Percentiles rank a stretch among this genome's conserved stretches.
These are phyloP conservation scores for Serendipita vermifera DNA, from an alignment of 768 basidiomycete species.

Conservation along the genomic window DNA sequence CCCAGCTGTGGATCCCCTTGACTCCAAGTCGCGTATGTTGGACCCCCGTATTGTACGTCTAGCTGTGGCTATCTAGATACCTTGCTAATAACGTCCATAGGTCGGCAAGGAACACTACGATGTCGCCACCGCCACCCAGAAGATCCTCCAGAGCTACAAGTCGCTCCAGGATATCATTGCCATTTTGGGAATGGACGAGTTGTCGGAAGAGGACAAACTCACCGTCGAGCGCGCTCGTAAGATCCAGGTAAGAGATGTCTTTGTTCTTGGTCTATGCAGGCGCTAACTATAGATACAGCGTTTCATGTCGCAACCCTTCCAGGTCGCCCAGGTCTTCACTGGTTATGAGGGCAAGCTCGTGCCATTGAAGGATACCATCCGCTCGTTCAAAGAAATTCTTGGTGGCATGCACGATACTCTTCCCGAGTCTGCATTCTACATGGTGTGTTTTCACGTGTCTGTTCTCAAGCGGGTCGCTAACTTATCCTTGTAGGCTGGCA, in stretches of 20 bases:
- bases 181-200: slow-evolving; percentile 99
- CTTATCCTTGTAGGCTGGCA: slow-evolving; percentile 44
- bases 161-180: slow-evolving; percentile 99
- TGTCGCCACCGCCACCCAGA: slow-evolving; percentile 91
- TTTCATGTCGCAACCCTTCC: slow-evolving; percentile 99
- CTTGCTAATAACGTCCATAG: slow-evolving; percentile 28
- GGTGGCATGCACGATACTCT: slow-evolving; percentile 75
- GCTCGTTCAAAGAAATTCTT: slow-evolving; percentile 97
- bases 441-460: slow-evolving; percentile 37
- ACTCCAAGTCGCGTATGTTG: slow-evolving; percentile 99
- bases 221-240: slow-evolving; percentile 59
- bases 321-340: slow-evolving; percentile 98
- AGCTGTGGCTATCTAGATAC: slow-evolving; percentile 9
- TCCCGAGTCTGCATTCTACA: slow-evolving; percentile 97
- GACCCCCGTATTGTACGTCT: slow-evolving; percentile 90
- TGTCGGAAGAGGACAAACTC: slow-evolving; percentile 99
- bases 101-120: slow-evolving; percentile 90
- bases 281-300: slow-evolving; percentile 82
- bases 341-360: slow-evolving; percentile 98
- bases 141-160: slow-evolving; percentile 95
- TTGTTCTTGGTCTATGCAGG: slow-evolving; percentile 54
- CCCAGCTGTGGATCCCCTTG: slow-evolving; percentile 98
- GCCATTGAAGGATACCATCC: slow-evolving; percentile 86
- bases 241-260: slow-evolving; percentile 31
- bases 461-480: slow-evolving; percentile 8